Percentiles rank a stretch among this genome's conserved stretches.
Conservation (phyloP, 305 asterid genomes). For the Withania somnifera region DNA sequence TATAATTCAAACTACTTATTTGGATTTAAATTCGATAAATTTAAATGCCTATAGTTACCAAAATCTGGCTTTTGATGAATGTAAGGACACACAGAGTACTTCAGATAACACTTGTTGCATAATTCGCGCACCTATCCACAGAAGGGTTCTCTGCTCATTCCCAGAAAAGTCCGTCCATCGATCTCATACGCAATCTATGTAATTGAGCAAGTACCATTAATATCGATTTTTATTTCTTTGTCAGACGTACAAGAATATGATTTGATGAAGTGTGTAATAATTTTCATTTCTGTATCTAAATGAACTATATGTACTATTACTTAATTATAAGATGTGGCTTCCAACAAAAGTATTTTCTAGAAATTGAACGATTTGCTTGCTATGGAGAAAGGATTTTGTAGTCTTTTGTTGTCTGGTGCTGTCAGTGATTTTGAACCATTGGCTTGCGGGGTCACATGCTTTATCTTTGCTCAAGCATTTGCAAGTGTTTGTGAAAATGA, state of each 20-base stretch:
- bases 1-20: too few species aligned
- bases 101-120: too few species aligned
- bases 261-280: not conserved
- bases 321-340: not conserved
- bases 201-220: not conserved
- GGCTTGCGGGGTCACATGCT: slow-evolving; percentile 76
- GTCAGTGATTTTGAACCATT: slow-evolving; percentile 87
- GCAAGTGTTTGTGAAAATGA: slow-evolving; percentile 50
- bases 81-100: too few species aligned
- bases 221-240: not conserved
- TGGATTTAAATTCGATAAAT: too few species aligned
- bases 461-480: slow-evolving; percentile 50
- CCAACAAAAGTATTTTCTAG: slow-evolving; percentile 16
- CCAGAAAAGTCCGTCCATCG: too few species aligned
- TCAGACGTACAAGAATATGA: not conserved
- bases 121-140: too few species aligned
- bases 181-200: not conserved
- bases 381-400: slow-evolving; percentile 8
- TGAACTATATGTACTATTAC: not conserved
- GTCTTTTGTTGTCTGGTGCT: slow-evolving; percentile 40
- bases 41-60: too few species aligned
- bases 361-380: slow-evolving; percentile 16
- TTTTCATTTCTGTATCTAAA: not conserved
- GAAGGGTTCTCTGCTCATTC: too few species aligned
- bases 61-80: too few species aligned